Evolutionary conservation across 805 yeast genomes (phyloP).

Genomic region (Hermanozyma aechmeae): DNA sequence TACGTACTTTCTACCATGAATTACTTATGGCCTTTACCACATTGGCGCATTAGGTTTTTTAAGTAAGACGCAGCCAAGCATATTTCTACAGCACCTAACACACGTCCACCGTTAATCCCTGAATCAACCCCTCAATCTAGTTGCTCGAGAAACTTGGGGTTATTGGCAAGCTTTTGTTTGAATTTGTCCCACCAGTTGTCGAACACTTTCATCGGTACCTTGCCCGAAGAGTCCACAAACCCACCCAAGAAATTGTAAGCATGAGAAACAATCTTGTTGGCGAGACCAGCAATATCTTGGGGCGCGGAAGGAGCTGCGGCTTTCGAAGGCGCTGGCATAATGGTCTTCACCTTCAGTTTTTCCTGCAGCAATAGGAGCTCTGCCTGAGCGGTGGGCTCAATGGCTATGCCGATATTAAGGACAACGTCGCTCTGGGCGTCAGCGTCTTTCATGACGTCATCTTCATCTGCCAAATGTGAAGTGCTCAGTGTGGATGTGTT

Average conservation of each 20-base stretch:
- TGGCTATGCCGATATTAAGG: conserved; percentile 72
- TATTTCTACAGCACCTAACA: too few relatives aligned
- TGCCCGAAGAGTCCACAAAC: conserved; percentile 72
- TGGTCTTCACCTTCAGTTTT: conserved; percentile 15
- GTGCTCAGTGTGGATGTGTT: conserved; percentile 25
- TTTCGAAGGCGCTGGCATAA: conserved; percentile 14
- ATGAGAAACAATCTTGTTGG: conserved; percentile 81
- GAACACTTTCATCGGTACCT: conserved; percentile 78
- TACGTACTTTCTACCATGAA: too few relatives aligned
- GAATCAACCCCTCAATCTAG: conserved; percentile 9
- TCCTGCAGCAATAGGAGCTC: conserved; percentile 42
- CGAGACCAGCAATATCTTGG: conserved; percentile 43
- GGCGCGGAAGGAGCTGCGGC: conserved; percentile 15
- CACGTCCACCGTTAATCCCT: too few relatives aligned
- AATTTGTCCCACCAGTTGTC: conserved; percentile 96
- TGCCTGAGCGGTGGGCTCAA: conserved; percentile 70
- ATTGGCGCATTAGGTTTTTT: too few relatives aligned
- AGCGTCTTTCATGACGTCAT: conserved; percentile 16
- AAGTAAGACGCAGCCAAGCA: too few relatives aligned
- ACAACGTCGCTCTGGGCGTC: conserved; percentile 11
- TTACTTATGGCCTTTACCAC: too few relatives aligned
- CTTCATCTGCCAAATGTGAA: conserved; percentile 25
- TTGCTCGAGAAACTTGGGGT: conserved; percentile 69
- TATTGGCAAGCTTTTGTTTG: conserved; percentile 61
- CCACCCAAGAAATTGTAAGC: conserved; percentile 88